Base-by-base conservation (phyloP, 257 asterid species). In the Eustoma russellianum region DNA sequence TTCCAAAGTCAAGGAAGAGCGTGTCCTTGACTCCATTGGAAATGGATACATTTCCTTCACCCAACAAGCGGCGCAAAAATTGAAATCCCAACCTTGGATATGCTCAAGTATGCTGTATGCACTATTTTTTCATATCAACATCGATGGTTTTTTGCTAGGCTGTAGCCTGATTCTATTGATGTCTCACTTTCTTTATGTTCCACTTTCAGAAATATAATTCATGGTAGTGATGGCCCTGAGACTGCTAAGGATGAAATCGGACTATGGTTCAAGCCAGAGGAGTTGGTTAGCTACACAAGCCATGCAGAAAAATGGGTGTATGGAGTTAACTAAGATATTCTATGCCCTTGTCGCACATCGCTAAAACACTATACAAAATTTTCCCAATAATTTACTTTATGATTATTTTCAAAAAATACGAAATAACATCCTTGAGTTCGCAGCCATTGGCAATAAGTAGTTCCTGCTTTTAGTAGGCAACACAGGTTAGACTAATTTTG, bases 211-310 rank as follows among this genome's bases (percentile, higher is more conserved):
- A 92, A 92, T 61, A 92, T 92, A 45, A 88, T 92, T 55, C 99
- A 88, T 44, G 99, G 99, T 6, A 92, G 99, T 30, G 99, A 92
- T 57, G 97, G 99, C 16, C 94, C 87, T 0, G 96, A 92, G 83
- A 92, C 97, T 3, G 99, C 99, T 35, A 92, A 88, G 77, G 97
- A 92, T 65, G 99, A 92, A 61, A 92, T 92, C 85, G 74, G 67
- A 66, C 83, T 88, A 53, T 88, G 97, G 99, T 88, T 92, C 66
- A 88, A 92, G 66, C 89, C 91, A 1, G 96, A 79, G 60, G 99
- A 92, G 72, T 75, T 92, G 87, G 95, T 92, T 45, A 72, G 53
- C 28, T 92, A 78, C 94, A 63, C 85, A 5, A 80, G 78, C 86
- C 79, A 85, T 63, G 66, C 93, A 43, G 99, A 92, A 83, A 85